Base-by-base conservation (phyloP, 176 grass and related monocot genomes). In the Neostapfia colusana region DNA sequence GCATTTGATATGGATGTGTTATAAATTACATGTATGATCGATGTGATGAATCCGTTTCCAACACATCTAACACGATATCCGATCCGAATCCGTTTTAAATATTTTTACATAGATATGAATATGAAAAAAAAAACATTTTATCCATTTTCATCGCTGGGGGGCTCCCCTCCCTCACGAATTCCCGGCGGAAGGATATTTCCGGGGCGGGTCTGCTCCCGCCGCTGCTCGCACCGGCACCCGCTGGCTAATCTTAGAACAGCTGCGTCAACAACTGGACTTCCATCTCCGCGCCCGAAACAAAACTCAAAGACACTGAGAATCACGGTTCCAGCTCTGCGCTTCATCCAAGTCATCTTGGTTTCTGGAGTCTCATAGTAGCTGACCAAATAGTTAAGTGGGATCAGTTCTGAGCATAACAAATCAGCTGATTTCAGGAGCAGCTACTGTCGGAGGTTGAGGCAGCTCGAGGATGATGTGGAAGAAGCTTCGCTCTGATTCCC, bases 401-500 rank as follows among this genome's bases (percentile, higher is more conserved):
- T 71, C 71, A 70, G 71, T 18, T 1, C 11, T 18, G 17, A 70
- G 56, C 70, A 76, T 41, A 55, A 53, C 65, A 51, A 49, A 65
- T 88, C 65, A 88, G 57, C 58, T 81, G 46, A 53, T 75, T 60
- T 83, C 89, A 63, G 74, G 86, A 73, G 68, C 88, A 54, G 54
- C 61, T 78, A 78, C 69, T 88, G 44, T 79, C 24, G 16, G 69
- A 72, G 82, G 65, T 34, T 73, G 89, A 24, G 87, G 91, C n/a
- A 95, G 92, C 69, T 99, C 91, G 0, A 95, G 67, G 58, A 79
- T 41, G 4, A 99, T 83, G 65, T 76, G 83, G 87, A 95, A 99
- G 89, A 84, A 95, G 86, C 95, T 92, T 62, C 89, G 89, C 58
- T 92, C 91, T 11, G 95, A 99, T 74, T 95, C 95, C 70, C 91